Conservation (phyloP, 768 basidiomycete genomes). For the Leucocoprinus sp. region DNA sequence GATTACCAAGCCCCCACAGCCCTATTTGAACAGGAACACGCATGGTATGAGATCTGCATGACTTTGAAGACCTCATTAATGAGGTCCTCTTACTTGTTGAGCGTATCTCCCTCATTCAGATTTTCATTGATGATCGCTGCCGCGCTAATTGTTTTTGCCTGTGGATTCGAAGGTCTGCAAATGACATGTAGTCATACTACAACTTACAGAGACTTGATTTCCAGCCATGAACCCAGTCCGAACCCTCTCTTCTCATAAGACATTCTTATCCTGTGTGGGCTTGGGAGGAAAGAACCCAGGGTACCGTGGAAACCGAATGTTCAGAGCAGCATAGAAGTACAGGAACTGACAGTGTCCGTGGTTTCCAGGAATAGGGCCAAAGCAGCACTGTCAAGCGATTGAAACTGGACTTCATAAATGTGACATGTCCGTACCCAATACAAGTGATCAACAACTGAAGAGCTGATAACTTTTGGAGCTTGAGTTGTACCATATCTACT, state of each 20-base stretch:
- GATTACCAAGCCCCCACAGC: not conserved
- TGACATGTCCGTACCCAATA: conserved; percentile 66
- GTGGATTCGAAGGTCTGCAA: conserved; percentile 3
- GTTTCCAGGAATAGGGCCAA: conserved; percentile 79
- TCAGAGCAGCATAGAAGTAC: not conserved
- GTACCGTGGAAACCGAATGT: conserved; percentile 43
- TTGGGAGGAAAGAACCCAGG: conserved; percentile 70
- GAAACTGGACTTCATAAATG: conserved; percentile 8
- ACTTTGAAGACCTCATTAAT: conserved; percentile 69
- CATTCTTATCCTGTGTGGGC: conserved; percentile 68
- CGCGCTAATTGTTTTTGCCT: conserved; percentile 62
- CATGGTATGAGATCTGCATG: conserved; percentile 56
- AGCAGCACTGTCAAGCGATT: conserved; percentile 46
- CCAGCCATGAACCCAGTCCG: conserved; percentile 54
- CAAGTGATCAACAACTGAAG: conserved; percentile 54
- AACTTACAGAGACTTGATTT: conserved; percentile 50
- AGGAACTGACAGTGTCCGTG: conserved; percentile 63
- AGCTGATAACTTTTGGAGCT: conserved; percentile 36
- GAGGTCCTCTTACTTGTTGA: conserved; percentile 59
- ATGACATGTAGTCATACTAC: not conserved
- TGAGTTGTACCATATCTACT: conserved; percentile 18
- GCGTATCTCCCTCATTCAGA: conserved; percentile 37
- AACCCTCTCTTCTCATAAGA: conserved; percentile 54
- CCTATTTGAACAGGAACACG: conserved; percentile 19
- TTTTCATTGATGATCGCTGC: conserved; percentile 43